A percentile compares a stretch with the other conserved stretches of the same genome.
Conservation (phyloP, 2,329 filamentous ascomycete genomes). For the Fusarium sp. region DNA sequence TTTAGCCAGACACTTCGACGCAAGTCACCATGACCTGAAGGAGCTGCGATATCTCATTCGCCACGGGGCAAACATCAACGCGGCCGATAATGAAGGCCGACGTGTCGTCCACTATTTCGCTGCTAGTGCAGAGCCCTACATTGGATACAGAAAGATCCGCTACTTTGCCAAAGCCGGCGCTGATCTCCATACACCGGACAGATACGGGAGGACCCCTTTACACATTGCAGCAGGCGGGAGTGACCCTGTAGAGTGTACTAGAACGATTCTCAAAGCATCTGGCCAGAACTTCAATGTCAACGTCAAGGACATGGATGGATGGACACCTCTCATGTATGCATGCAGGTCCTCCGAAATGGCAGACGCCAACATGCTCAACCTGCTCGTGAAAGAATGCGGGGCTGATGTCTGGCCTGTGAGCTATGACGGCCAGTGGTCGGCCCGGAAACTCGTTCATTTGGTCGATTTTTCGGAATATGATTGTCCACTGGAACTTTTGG, state of each 20-base stretch:
- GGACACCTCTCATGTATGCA: slow-evolving; percentile 8
- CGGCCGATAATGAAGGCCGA: neutral
- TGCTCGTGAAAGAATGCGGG: neutral
- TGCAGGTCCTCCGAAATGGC: neutral
- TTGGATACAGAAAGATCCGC: no score
- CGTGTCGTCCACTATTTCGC: neutral
- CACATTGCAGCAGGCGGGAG: neutral
- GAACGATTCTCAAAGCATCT: neutral
- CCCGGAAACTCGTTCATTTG: neutral
- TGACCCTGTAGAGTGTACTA: neutral
- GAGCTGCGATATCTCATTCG: neutral
- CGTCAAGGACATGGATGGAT: neutral
- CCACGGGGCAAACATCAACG: neutral
- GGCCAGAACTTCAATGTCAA: neutral
- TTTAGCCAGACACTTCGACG: rapidly evolving
- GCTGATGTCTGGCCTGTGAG: slow-evolving; percentile 2
- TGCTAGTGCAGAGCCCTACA: neutral
- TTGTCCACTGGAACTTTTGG: neutral
- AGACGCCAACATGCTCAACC: neutral
- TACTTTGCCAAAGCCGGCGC: neutral
- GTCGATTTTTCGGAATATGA: neutral
- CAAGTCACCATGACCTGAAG: neutral
- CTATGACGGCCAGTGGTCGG: slow-evolving; percentile 1
- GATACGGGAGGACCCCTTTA: neutral
- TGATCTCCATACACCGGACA: neutral